Conservation (phyloP, 179 eudicot genomes). For the Patellifolia procumbens region DNA sequence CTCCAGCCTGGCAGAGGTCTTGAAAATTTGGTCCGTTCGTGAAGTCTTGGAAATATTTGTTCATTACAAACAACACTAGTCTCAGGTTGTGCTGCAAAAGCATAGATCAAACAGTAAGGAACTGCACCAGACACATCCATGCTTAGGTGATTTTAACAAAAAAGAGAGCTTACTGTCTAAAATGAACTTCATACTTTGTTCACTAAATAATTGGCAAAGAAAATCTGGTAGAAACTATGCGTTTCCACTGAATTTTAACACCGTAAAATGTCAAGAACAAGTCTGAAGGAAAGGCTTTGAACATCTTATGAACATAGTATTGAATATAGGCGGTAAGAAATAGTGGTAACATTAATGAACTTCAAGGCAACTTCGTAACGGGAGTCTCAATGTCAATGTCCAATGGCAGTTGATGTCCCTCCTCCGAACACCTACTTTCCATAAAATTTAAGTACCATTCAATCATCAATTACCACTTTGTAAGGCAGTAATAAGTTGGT, state of each 20-base stretch:
- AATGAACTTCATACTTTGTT: not conserved
- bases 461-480: no score
- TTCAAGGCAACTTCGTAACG: not conserved
- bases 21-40: conserved; percentile 69
- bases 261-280: not conserved
- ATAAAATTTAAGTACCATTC: no score
- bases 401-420: no score
- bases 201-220: no score
- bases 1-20: conserved; percentile 97
- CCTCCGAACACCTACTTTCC: no score
- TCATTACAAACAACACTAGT: conserved; percentile 80
- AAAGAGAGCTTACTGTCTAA: not conserved
- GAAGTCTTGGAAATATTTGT: conserved; percentile 87
- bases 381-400: no score
- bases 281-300: not conserved
- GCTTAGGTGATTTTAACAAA: not conserved
- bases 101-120: conserved; percentile 4
- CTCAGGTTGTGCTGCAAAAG: conserved; percentile 91
- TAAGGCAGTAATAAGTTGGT: no score
- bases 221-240: not conserved
- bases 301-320: not conserved
- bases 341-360: not conserved
- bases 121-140: not conserved
- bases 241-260: not conserved
- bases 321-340: no score